Percentiles rank a stretch among this genome's conserved stretches.
Evolutionary conservation across 2,329 filamentous ascomycete genomes (phyloP).

Genomic region (Fusarium cicatricum): DNA sequence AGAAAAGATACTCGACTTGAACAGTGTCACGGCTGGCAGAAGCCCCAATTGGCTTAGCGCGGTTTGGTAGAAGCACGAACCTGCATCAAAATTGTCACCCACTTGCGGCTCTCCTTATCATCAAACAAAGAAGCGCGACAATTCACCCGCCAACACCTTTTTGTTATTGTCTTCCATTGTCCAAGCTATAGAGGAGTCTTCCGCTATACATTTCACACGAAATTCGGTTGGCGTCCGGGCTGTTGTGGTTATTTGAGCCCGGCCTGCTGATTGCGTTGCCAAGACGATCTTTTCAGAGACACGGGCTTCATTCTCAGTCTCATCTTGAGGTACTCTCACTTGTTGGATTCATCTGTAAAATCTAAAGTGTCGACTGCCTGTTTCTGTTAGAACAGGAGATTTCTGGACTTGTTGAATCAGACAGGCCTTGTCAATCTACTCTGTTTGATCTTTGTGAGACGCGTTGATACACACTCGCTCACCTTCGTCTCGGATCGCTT

Average conservation of each 20-base stretch:
- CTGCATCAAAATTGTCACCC: slow-evolving; percentile 1
- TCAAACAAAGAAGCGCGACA: slow-evolving; percentile 7
- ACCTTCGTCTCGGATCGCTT: neutral
- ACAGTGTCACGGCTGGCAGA: too few relatives aligned
- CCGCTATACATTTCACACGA: neutral
- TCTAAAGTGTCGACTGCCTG: too few relatives aligned
- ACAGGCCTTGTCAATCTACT: neutral
- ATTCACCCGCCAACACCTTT: neutral
- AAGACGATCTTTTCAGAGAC: neutral
- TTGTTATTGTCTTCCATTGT: neutral
- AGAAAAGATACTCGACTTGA: too few relatives aligned
- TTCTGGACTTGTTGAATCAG: neutral
- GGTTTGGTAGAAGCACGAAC: neutral
- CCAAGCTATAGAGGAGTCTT: neutral
- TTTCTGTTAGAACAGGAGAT: neutral
- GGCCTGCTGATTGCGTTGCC: neutral
- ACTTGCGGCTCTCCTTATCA: neutral
- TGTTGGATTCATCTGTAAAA: neutral
- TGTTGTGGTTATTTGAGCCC: neutral
- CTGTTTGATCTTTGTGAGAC: neutral
- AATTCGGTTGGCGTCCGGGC: too few relatives aligned
- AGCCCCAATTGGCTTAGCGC: neutral
- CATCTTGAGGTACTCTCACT: neutral
- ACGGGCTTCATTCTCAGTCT: neutral
- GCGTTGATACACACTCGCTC: neutral